Percentiles rank a stretch among this genome's conserved stretches.
Evolutionary conservation across 495 filamentous ascomycete species (phyloP).

Genomic region (Schizothecium vesticola): DNA sequence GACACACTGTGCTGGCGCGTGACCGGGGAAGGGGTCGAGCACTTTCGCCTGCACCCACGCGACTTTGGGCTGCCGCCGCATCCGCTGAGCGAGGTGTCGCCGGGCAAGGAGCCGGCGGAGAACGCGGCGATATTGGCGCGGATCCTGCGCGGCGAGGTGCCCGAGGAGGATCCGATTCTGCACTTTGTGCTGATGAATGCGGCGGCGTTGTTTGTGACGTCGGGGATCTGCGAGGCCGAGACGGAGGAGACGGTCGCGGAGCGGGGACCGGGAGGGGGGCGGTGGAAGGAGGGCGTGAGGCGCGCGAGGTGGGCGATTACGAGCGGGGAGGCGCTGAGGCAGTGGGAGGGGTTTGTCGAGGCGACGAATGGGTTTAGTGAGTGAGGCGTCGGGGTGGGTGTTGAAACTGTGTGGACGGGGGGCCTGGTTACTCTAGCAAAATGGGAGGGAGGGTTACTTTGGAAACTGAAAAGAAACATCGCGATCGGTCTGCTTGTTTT

Average conservation of each 20-base stretch:
- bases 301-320: slow-evolving; percentile 76
- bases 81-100: slow-evolving; percentile 67
- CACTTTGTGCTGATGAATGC: slow-evolving; percentile 94
- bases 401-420: not conserved
- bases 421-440: not conserved
- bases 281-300: slow-evolving; percentile 91
- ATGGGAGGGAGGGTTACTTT: not conserved
- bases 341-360: slow-evolving; percentile 66
- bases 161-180: slow-evolving; percentile 73
- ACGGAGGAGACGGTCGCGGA: slow-evolving; percentile 73
- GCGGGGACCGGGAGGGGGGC: slow-evolving; percentile 71
- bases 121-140: slow-evolving; percentile 79
- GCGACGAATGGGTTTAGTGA: slow-evolving; percentile 37
- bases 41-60: slow-evolving; percentile 67
- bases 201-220: slow-evolving; percentile 75
- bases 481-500: not conserved
- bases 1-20: slow-evolving; percentile 83
- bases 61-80: slow-evolving; percentile 82
- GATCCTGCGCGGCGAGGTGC: slow-evolving; percentile 67
- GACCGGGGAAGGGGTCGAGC: slow-evolving; percentile 50
- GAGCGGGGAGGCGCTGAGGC: slow-evolving; percentile 72
- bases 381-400: not conserved
- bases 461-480: not conserved
- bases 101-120: slow-evolving; percentile 77
- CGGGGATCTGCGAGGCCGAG: slow-evolving; percentile 81